Evolutionary conservation across 495 filamentous ascomycete genomes (phyloP).

Genomic region (Xylaria cubensis): DNA sequence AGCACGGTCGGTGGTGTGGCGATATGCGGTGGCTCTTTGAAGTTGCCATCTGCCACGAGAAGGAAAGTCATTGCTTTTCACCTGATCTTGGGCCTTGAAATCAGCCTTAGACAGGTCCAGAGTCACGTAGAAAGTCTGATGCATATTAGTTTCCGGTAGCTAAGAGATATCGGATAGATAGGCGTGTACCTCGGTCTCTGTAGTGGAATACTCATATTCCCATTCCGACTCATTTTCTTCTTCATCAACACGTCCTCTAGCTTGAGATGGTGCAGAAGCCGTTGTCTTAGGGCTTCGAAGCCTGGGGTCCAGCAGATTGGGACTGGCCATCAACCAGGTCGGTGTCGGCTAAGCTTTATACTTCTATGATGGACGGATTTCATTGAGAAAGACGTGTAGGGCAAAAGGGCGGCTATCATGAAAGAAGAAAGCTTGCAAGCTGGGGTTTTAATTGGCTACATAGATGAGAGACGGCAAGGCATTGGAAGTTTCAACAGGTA

Average conservation of each 20-base stretch:
- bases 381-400: slow-evolving; percentile 11
- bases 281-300: slow-evolving; percentile 13
- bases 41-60: slow-evolving; percentile 38
- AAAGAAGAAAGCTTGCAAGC: background rate
- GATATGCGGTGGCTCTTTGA: slow-evolving; percentile 31
- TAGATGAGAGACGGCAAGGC: background rate
- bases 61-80: background rate
- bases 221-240: slow-evolving; percentile 57
- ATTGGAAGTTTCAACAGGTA: background rate
- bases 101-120: slow-evolving; percentile 60
- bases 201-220: slow-evolving; percentile 65
- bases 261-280: background rate
- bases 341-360: slow-evolving; percentile 15
- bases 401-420: background rate
- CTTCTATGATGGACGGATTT: slow-evolving; percentile 10
- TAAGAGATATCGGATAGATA: background rate
- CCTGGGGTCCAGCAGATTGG: slow-evolving; percentile 28
- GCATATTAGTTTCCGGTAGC: background rate
- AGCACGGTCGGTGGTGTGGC: slow-evolving; percentile 23
- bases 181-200: slow-evolving; percentile 56
- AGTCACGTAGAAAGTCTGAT: slow-evolving; percentile 62
- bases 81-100: slow-evolving; percentile 44
- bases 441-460: background rate
- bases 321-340: slow-evolving; percentile 40
- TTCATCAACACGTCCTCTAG: background rate